phyloP scores from a whole-genome alignment of 208 protist genomes.

The Trypanosomatidae sp. region DNA sequence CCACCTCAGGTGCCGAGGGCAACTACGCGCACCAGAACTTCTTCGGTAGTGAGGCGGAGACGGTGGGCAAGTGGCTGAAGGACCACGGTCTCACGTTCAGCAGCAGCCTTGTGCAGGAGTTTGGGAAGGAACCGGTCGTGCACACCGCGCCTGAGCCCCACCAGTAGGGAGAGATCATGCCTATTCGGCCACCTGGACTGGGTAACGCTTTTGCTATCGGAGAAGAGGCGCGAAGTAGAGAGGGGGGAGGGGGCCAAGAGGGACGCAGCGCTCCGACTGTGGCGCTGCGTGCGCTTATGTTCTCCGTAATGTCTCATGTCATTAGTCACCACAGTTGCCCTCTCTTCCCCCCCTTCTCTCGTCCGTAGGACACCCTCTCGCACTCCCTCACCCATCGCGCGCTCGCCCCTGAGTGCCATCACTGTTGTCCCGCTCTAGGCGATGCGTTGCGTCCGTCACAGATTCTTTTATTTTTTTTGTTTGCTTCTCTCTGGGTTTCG shows the following conservation, averaged over 20 bases:
- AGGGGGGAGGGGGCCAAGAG: background rate
- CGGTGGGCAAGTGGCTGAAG: slow-evolving; percentile 86
- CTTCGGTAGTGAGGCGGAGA: slow-evolving; percentile 65
- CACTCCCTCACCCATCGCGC: background rate
- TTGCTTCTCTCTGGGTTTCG: background rate
- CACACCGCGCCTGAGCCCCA: slow-evolving; percentile 46
- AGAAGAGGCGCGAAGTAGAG: slow-evolving; percentile 1
- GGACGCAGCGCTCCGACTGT: background rate
- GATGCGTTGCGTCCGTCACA: background rate
- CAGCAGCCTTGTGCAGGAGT: slow-evolving; percentile 81
- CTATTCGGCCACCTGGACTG: background rate
- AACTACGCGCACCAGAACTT: slow-evolving; percentile 83
- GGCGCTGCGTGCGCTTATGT: background rate
- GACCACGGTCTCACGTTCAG: slow-evolving; percentile 71
- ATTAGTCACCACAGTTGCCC: background rate
- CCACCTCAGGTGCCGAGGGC: slow-evolving; percentile 70
- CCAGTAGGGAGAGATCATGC: slow-evolving; percentile 8
- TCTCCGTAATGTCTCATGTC: background rate
- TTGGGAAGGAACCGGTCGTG: slow-evolving; percentile 85
- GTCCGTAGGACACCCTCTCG: background rate
- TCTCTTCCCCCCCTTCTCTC: background rate
- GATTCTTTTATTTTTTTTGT: background rate
- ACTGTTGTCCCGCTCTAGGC: background rate
- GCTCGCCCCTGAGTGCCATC: background rate
- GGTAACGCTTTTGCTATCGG: background rate